Evolutionary conservation across 139 green algal species (phyloP), one percentile per base, ranked within the genome.

Genomic region (Tetratostichococcus sp.): DNA sequence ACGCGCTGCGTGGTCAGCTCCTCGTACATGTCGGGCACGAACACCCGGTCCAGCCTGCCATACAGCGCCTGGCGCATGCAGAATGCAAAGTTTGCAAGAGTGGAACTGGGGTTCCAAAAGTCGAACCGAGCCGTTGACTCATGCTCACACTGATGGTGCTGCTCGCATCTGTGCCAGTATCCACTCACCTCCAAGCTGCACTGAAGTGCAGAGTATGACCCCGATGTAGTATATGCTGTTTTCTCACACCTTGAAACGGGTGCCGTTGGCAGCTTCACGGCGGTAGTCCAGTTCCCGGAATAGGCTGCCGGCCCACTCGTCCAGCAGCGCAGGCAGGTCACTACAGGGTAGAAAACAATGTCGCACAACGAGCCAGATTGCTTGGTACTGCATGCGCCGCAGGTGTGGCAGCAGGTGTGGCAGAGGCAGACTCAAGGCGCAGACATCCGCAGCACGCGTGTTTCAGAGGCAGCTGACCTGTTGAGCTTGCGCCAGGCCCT

Each of bases 281-380:
- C 68, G 68, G 77, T 97, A 97, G 78, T 97, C 90, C 76, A 97
- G 86, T 88, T 97, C 93, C 57, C 80, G 82, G 82, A 94, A 91
- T 57, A 94, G 81, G 35, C 70, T 86, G 19, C 76, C 74, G 0
- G 91, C 92, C 93, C 93, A 97, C 81, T 97, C 93, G 72, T 97
- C 93, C 35, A 97, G 83, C 79, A 97, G 79, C 16, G 82, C 79
- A 0, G 91, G 89, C 50, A 97, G 84, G 83, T 97, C 91, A 21
- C 86, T 93, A 17, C 19, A 62, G 39, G 8, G 8, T 22, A 14
- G 39, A 50, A 22, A 50, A n/a, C n/a, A n/a, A n/a, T n/a, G n/a
- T n/a, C n/a, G n/a, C n/a, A n/a, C n/a, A n/a, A n/a, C n/a, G n/a
- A n/a, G n/a, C n/a, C n/a, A n/a, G n/a, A n/a, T n/a, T n/a, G n/a